A percentile compares a stretch with the other conserved stretches of the same genome.
These are phyloP conservation scores for Rhodotorula sp. DNA, from an alignment of 1,284 basidiomycete genomes.

Conservation along the genomic window DNA sequence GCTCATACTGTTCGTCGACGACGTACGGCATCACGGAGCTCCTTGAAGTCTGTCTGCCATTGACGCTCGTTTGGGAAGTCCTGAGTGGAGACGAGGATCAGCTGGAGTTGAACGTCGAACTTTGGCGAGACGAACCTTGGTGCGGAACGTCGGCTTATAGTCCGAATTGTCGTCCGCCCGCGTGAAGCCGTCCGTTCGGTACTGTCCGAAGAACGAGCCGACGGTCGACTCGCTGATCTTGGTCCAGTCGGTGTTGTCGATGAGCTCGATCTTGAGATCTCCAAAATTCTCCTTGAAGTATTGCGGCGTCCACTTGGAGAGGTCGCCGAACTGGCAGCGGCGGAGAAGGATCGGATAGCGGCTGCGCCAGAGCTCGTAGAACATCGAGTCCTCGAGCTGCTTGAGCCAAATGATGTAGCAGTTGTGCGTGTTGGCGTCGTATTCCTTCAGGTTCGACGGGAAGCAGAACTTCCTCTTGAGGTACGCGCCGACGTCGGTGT, in stretches of 20 bases:
- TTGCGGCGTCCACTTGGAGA: slow-evolving; percentile 71
- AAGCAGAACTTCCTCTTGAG: slow-evolving; percentile 13
- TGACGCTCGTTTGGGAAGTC: slow-evolving; percentile 10
- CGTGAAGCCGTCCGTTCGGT: slow-evolving; percentile 55
- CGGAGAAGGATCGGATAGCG: slow-evolving; percentile 76
- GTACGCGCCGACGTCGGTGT: slow-evolving; percentile 9
- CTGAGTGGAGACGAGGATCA: neutral
- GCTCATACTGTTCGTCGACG: too few species aligned
- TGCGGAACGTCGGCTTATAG: slow-evolving; percentile 7
- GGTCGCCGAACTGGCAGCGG: slow-evolving; percentile 54
- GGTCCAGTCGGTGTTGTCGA: slow-evolving; percentile 31
- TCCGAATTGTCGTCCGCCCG: neutral
- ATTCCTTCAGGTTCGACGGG: slow-evolving; percentile 11
- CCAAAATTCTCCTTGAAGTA: slow-evolving; percentile 72
- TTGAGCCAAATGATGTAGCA: slow-evolving; percentile 9
- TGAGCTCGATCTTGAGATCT: slow-evolving; percentile 56
- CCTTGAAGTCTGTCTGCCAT: slow-evolving; percentile 13
- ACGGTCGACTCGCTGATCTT: slow-evolving; percentile 55
- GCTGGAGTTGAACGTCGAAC: neutral
- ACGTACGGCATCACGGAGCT: slow-evolving; percentile 10
- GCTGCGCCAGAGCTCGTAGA: slow-evolving; percentile 66
- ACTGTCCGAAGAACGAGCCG: slow-evolving; percentile 73
- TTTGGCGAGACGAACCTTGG: slow-evolving; percentile 10
- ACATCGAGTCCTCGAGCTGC: slow-evolving; percentile 50
- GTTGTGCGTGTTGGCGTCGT: slow-evolving; percentile 16